Conservation (phyloP, 176 grass and related monocot species). For the Avena insularis region DNA sequence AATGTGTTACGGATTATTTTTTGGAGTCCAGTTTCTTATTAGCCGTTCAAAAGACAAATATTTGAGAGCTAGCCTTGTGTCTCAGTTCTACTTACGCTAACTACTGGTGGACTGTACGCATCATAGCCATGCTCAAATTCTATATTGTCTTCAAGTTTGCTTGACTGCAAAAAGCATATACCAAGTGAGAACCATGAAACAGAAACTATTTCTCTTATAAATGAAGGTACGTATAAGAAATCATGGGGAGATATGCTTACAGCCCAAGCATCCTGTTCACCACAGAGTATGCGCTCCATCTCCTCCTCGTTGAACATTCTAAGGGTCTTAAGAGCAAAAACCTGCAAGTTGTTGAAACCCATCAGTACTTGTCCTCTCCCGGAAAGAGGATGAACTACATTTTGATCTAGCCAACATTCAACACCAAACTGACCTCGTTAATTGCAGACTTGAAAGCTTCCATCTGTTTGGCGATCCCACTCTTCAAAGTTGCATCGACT, state of each 20-base stretch:
- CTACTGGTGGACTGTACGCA: slow-evolving; percentile 37
- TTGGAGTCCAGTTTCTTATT: background rate
- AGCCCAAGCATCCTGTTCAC: slow-evolving; percentile 67
- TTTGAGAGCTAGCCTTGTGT: background rate
- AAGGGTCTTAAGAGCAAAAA: slow-evolving; percentile 55
- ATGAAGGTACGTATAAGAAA: background rate
- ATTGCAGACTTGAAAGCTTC: slow-evolving; percentile 69
- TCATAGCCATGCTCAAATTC: slow-evolving; percentile 70
- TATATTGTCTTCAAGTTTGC: slow-evolving; percentile 61
- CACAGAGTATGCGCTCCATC: slow-evolving; percentile 73
- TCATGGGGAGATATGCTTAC: slow-evolving; percentile 45
- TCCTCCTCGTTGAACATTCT: slow-evolving; percentile 66
- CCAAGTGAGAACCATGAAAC: slow-evolving; percentile 22
- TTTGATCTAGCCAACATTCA: background rate
- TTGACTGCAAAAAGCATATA: slow-evolving; percentile 47
- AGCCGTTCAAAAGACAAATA: background rate
- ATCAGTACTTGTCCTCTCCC: slow-evolving; percentile 3
- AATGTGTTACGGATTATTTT: background rate
- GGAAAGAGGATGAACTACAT: background rate
- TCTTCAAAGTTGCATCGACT: slow-evolving; percentile 59
- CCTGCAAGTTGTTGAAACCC: slow-evolving; percentile 37
- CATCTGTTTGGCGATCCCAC: slow-evolving; percentile 57
- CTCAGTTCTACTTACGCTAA: slow-evolving; percentile 48
- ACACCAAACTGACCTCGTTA: slow-evolving; percentile 51
- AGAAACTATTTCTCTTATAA: background rate